Base-by-base conservation (phyloP, 768 basidiomycete species). In the Mycena amicta region DNA sequence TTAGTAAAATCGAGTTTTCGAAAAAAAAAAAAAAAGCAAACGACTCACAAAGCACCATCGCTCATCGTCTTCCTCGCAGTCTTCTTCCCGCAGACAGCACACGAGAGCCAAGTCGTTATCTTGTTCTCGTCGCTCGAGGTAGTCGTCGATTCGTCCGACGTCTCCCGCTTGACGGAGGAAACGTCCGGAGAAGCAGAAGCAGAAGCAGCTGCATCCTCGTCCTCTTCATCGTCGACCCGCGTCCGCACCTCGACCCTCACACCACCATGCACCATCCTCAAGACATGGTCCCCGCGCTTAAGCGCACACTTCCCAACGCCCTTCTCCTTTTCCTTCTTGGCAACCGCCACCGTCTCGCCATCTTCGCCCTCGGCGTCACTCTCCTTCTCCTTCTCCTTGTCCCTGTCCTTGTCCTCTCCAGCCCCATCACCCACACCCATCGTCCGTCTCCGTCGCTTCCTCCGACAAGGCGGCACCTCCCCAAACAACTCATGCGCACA, bases 31-130 rank as follows among this genome's bases (percentile, higher is more conserved):
- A 26, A 22, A 52, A 22, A 56, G 31, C 15, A 40, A 49, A 41
- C 5, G 22, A 79, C 85, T 55, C 66, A 86, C 86, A 75, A 83
- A 2, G 83, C 72, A 22, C 80, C 85, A 62, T 81, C 78, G 16
- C 68, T 75, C 75, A 87, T 77, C 30, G 56, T 59, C 26, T 52
- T 70, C 62, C 61, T 62, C 3, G 61, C 45, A 1, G 81, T 77
- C 37, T 68, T 61, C n/a, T 70, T 68, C 25, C 60, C 66, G 65
- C 87, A 88, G 2, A 78, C 66, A 0, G 66, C 70, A 68, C 87
- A 88, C 57, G 75, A 78, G 52, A 78, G 67, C 82, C 82, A 86
- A 63, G 80, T 74, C 28, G 68, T 55, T 67, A 5, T 70, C 70
- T 49, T 49, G 37, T 29, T 41, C n/a, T 16, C 50, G 5, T 57